A percentile compares a stretch with the other conserved stretches of the same genome.
Conservation (phyloP, 257 asterid species). For the Jacaranda copaia region DNA sequence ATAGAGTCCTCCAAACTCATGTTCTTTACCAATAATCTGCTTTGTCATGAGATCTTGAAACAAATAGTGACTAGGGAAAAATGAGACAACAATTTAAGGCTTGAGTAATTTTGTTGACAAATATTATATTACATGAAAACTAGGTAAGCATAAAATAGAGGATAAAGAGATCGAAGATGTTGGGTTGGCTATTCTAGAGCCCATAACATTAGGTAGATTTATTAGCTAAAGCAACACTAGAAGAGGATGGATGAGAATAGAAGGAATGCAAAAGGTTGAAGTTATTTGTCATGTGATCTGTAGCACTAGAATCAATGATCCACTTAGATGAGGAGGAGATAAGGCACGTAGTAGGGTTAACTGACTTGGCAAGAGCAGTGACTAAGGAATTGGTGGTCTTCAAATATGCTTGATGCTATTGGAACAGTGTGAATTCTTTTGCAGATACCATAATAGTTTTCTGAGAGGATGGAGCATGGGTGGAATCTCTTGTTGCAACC, state of each 20-base stretch:
- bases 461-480: no score
- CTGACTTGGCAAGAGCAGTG: not conserved
- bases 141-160: not conserved
- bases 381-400: no score
- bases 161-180: not conserved
- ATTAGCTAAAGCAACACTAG: not conserved
- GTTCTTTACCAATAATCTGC: not conserved
- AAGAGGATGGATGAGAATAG: not conserved
- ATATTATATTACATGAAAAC: not conserved
- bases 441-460: no score
- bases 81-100: not conserved
- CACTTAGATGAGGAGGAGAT: not conserved
- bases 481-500: no score
- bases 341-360: constrained; percentile 6
- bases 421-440: no score
- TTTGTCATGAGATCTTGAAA: not conserved
- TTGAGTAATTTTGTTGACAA: not conserved
- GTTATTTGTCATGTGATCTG: constrained; percentile 17
- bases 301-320: constrained; percentile 27
- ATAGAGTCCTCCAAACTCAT: not conserved
- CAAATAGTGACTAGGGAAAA: not conserved
- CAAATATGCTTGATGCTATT: no score
- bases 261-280: not conserved
- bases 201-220: not conserved
- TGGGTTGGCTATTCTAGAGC: not conserved